Evolutionary conservation across 495 filamentous ascomycete species (phyloP), one percentile per base, ranked within the genome.

Genomic region (Podospora appendiculata): DNA sequence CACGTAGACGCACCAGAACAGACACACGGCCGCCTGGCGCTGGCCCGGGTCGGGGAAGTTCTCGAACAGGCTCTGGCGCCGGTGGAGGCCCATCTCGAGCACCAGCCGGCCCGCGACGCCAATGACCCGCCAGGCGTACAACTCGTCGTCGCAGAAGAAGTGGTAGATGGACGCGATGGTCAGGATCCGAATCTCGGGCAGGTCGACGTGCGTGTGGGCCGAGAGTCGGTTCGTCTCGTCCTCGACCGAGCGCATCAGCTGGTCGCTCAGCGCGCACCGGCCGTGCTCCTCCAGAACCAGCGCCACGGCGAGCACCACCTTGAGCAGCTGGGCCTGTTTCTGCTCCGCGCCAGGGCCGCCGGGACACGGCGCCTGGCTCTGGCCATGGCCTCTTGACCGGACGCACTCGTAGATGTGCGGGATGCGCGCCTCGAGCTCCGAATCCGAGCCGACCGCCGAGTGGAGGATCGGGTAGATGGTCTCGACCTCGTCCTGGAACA

Each of bases 1-100:
- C n/a, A 78, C 79, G 56, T 86, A 87, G 16, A 86, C 74, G 12
- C 81, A 71, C 85, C 85, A 88, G 59, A 88, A 88, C 0, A 84
- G 70, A 41, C 74, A n/a, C 48, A 51, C 13, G 32, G 49, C 47
- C 13, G 1, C 9, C 9, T 12, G 8, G 9, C 41, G 41, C 4
- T 4, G 8, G 13, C 16, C 13, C 3, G 41, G 41, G 17, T 44
- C 41, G 4, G 41, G 41, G 17, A 44, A 44, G 12, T 14, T 19
- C 17, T 44, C 41, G 41, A 44, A 12, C 17, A 44, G 41, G 41
- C 41, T 44, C 17, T 44, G 13, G 2, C 17, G 13, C 8, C 41
- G 13, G 13, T 44, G 41, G 17, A 44, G 41, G n/a, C 41, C 41
- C 41, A 44, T 44, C 41, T 44, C 41, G 17, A 44, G 41, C 9